Conservation (phyloP, 257 asterid species). For the Solanum chilense region DNA sequence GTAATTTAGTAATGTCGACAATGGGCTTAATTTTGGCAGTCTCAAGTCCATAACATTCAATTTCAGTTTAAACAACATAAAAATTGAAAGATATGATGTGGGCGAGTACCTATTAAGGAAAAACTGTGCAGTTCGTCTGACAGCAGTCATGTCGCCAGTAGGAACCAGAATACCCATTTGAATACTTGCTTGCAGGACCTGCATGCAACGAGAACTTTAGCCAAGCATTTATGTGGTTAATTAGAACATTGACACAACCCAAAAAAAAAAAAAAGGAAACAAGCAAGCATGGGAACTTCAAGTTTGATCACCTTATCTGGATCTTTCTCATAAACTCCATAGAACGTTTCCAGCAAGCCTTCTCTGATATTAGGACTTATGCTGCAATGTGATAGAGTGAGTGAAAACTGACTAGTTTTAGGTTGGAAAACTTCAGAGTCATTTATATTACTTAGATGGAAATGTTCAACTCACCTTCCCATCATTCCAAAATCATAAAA, state of each 20-base stretch:
- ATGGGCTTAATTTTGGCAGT: background rate
- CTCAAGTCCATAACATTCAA: background rate
- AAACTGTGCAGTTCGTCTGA: conserved; percentile 82
- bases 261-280: background rate
- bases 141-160: conserved; percentile 91
- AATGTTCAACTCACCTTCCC: conserved; percentile 51
- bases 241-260: background rate
- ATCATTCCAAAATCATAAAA: conserved; percentile 95
- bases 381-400: conserved; percentile 34
- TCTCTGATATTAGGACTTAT: conserved; percentile 78
- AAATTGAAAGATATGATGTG: background rate
- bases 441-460: background rate
- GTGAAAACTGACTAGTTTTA: background rate
- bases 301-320: conserved; percentile 53
- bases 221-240: background rate
- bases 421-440: background rate
- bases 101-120: conserved; percentile 68
- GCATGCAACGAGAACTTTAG: conserved; percentile 4
- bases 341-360: conserved; percentile 79
- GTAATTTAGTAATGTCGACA: background rate
- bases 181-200: conserved; percentile 84
- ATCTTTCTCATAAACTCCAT: conserved; percentile 92
- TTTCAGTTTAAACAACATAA: background rate
- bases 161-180: conserved; percentile 95
- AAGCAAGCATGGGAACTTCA: background rate